Evolutionary conservation across 2,329 filamentous ascomycete species (phyloP), one percentile per base, ranked within the genome.

Genomic region (Clathrospora elynae): DNA sequence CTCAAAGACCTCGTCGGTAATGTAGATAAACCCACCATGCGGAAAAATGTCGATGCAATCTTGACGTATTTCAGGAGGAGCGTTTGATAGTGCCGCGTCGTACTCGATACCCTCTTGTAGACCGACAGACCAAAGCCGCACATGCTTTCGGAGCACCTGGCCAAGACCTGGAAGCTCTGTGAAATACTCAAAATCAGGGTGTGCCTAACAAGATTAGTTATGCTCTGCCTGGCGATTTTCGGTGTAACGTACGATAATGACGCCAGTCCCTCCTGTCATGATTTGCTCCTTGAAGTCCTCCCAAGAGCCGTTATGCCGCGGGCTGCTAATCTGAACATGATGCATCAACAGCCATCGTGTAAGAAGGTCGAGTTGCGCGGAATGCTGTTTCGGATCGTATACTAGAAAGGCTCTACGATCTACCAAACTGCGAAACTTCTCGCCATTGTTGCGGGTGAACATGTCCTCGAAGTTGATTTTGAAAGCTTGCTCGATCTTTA

Each of bases 1-100:
- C n/a, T 64, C 51, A 29, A 75, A 71, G 1, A 74, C 61, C 18
- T 75, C 70, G 25, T 75, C 73, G 1, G 73, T 75, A 11, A 76
- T 70, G 49, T 73, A 72, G 8, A 70, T 64, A 5, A 72, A 61
- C 5, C 59, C 62, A 5, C 73, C 73, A 16, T 57, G 50, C 1
- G 72, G 69, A 30, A 75, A 74, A 2, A 67, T 51, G n/a, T 57
- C 53, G 17, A 64, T 49, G n/a, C 46, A 67, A 33, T 43, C 64
- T 45, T 53, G 61, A 43, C 42, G 51, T 4, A 38, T 13, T 3
- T 42, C 58, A 4, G 43, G 43, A 6, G 54, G 58, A 4, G 24
- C 29, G 4, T 53, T 40, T 3, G 51, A 38, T 12, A 54, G 31
- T 8, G 53, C 45, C 9, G 44, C 18, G 8, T 62, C 54, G 23